Percentiles rank a stretch among this genome's conserved stretches.
Evolutionary conservation across 805 yeast species (phyloP).

Genomic region (Citeromyces nyonsensis): DNA sequence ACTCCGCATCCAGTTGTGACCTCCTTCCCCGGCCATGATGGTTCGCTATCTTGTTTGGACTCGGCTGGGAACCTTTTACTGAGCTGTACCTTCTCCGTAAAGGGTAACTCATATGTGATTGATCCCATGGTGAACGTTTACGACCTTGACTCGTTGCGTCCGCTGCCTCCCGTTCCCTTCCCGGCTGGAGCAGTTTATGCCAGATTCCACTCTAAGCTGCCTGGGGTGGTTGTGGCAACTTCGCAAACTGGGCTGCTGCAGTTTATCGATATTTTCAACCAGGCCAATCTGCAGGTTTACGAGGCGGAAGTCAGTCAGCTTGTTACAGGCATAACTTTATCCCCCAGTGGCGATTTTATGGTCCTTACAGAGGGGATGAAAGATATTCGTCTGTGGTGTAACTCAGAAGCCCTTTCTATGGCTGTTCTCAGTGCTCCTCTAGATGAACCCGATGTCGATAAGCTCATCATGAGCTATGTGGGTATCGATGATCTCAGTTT

Average conservation of each 20-base stretch:
- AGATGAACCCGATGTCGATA: constrained; percentile 6
- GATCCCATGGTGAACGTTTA: constrained; percentile 79
- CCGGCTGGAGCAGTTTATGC: constrained; percentile 83
- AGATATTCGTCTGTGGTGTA: constrained; percentile 55
- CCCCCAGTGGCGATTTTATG: constrained; percentile 64
- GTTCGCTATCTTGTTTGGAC: constrained; percentile 48
- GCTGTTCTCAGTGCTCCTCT: constrained; percentile 10
- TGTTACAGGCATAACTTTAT: constrained; percentile 34
- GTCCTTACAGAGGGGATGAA: constrained; percentile 54
- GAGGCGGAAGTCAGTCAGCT: constrained; percentile 43
- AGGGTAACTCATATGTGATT: constrained; percentile 37
- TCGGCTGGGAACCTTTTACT: constrained; percentile 51
- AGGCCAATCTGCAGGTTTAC: constrained; percentile 46
- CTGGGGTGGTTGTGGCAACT: constrained; percentile 61
- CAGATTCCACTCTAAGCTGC: constrained; percentile 72
- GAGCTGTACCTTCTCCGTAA: constrained; percentile 68
- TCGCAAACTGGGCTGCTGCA: constrained; percentile 74
- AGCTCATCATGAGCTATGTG: constrained; percentile 6
- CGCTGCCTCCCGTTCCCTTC: constrained; percentile 70
- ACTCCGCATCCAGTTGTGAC: constrained; percentile 27
- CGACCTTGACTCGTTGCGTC: constrained; percentile 59
- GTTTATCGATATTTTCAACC: constrained; percentile 71
- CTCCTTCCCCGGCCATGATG: constrained; percentile 43
- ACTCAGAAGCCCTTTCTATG: constrained; percentile 24
- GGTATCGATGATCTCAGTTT: constrained; percentile 24